Base-by-base conservation (phyloP, 441 rosid genomes). In the Croton laevigatus region DNA sequence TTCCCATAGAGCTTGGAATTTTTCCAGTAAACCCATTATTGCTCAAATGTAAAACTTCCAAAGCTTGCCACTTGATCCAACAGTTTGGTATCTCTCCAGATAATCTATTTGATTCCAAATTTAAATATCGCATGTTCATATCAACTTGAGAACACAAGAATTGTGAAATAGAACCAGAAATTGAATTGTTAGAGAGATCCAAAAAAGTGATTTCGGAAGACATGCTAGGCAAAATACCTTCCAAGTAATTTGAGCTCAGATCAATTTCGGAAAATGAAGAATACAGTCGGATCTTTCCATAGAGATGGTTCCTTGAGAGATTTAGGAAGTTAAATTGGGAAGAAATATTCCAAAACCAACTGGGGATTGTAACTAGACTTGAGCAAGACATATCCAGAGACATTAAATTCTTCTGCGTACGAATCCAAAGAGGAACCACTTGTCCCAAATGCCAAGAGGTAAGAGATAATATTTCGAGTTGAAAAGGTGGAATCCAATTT, bases 61-160 rank as follows among this genome's bases (percentile, higher is more conserved):
- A 38, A 36, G 5, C 4, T 13, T 20, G 51, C 68, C 68, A 71
- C 7, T 32, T 49, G 17, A 36, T 51, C 68, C 66, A 62, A 71
- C 74, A 71, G 37, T 71, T 34, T 6, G 51, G 52, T 48, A 48
- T 45, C 38, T 37, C 61, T n/a, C 74, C 68, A 11, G 52, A 62
- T 10, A 71, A 51, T 61, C 9, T 22, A 36, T 71, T 48, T 2
- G 14, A 3, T 48, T 1, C 19, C 14, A 48, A n/a, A 6, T 48
- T 48, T 3, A 48, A 16, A 6, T 12, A 3, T 16, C 1, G 6
- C n/a, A 48, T 48, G 1, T 16, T 14, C 19, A 12, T 48, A 3
- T 48, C 1, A 5, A 48, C 14, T 14, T 48, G 4, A 2, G 14
- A 16, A 11, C 52, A 48, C 17, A 48, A 48, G 17, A 48, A 48